Base-by-base conservation (phyloP, 306 rosid species). In the Dalbergia cultrata region DNA sequence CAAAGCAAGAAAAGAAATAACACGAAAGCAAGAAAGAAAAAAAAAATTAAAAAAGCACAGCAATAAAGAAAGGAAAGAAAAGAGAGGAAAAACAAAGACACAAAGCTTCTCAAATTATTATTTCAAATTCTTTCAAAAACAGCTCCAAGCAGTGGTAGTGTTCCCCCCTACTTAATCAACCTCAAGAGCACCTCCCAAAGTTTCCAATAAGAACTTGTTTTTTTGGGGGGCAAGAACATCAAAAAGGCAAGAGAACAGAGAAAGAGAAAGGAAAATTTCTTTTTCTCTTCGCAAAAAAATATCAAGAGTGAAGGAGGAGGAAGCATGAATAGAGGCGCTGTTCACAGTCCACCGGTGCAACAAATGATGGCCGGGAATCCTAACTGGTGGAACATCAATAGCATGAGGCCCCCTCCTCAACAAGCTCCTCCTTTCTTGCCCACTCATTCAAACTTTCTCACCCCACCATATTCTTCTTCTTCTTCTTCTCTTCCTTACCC, bases 341-440 rank as follows among this genome's bases (percentile, higher is more conserved):
- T 88, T 61, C 97, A 96, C 49, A 93, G 97, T 85, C 89, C 97
- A 34, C 94, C 94, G 57, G 93, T 90, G 91, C 99, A 96, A 83
- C 97, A 92, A 83, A 93, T 96, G 89, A 93, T 90, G 92, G 85
- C 95, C 67, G 94, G 94, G 60, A 93, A 93, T 92, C 93, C 99
- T 87, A 96, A 85, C 62, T 92, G 93, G 97, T 96, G 98, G 99
- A 91, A 85, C 82, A 84, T 90, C 88, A 95, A 91, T 76, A 86
- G 58, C 82, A 81, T 88, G 93, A 83, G 87, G 44, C 86, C 97
- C 2, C 88, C 88, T 31, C 9, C 88, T 70, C 83, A 74, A 14
- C 89, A 75, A 65, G 49, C 84, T 57, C 74, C 92, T 86, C 82
- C 91, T 89, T 90, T 90, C 90, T 85, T 89, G 8, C 85, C 91